Evolutionary conservation across 257 asterid species (phyloP).

Genomic region (Solanum paucissectum): DNA sequence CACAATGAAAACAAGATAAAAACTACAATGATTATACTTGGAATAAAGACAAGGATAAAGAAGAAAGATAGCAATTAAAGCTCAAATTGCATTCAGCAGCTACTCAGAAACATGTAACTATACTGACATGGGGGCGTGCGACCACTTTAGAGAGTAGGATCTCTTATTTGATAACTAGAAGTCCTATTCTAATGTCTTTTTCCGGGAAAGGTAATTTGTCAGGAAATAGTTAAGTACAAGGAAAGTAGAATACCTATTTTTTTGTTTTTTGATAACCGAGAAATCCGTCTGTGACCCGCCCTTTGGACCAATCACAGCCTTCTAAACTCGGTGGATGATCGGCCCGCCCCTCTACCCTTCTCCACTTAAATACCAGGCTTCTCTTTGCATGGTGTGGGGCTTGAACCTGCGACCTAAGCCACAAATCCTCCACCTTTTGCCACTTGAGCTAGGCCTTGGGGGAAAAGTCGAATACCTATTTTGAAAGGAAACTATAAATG

Average conservation of each 20-base stretch:
- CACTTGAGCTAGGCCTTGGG: too few relatives aligned
- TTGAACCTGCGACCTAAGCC: too few relatives aligned
- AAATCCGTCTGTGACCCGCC: too few relatives aligned
- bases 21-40: background rate
- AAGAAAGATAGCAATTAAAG: background rate
- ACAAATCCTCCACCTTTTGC: too few relatives aligned
- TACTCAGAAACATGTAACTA: background rate
- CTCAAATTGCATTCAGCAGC: background rate
- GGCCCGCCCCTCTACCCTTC: too few relatives aligned
- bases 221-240: background rate
- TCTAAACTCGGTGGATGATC: too few relatives aligned
- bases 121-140: background rate
- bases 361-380: too few relatives aligned
- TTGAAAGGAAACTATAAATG: background rate
- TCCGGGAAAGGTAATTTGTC: background rate
- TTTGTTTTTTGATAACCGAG: too few relatives aligned
- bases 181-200: background rate
- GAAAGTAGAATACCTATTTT: background rate
- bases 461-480: background rate
- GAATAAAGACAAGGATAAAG: background rate
- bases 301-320: too few relatives aligned
- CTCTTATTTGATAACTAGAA: background rate
- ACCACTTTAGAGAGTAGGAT: background rate
- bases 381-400: too few relatives aligned
- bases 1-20: background rate